These are phyloP conservation scores for Talaromyces proteolyticus DNA, from an alignment of 495 filamentous ascomycete species.

Conservation along the genomic window DNA sequence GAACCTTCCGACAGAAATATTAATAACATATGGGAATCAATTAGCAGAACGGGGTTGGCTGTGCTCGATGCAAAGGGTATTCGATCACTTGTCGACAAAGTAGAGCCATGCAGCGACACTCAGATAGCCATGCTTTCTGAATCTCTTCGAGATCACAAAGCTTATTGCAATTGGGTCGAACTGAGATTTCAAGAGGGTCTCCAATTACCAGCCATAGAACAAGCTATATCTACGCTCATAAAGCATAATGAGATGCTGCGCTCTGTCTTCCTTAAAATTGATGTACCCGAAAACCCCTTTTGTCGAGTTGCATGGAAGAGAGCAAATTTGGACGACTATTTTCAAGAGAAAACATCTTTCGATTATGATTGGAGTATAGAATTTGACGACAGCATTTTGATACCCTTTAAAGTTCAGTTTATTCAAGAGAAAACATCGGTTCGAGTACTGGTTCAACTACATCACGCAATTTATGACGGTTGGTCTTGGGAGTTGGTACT, in stretches of 20 bases:
- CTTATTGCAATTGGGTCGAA: conserved; percentile 74
- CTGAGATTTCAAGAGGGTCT: conserved; percentile 38
- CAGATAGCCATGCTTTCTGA: conserved; percentile 76
- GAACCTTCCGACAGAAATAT: background rate
- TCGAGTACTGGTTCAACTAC: conserved; percentile 44
- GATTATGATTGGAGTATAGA: conserved; percentile 19
- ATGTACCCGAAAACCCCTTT: conserved; percentile 40
- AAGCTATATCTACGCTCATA: conserved; percentile 41
- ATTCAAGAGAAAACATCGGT: conserved; percentile 15
- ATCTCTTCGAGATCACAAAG: conserved; percentile 42
- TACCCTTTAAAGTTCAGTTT: conserved; percentile 53
- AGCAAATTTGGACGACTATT: conserved; percentile 34
- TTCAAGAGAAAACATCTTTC: conserved; percentile 21
- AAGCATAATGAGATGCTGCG: conserved; percentile 58
- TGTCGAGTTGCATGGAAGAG: conserved; percentile 56
- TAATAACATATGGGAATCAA: conserved; percentile 2
- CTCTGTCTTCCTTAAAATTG: conserved; percentile 57
- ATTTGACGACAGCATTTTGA: conserved; percentile 38
- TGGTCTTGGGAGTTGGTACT: conserved; percentile 75
- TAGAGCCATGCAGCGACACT: conserved; percentile 60
- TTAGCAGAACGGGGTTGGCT: conserved; percentile 12
- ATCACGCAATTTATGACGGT: conserved; percentile 79
- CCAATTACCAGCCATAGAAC: conserved; percentile 22
- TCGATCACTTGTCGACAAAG: conserved; percentile 34
- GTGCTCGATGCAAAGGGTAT: conserved; percentile 15